Percentiles rank a stretch among this genome's conserved stretches.
These are phyloP conservation scores for Microbotryomycetes sp. DNA, from an alignment of 1,284 basidiomycete genomes.

Conservation along the genomic window DNA sequence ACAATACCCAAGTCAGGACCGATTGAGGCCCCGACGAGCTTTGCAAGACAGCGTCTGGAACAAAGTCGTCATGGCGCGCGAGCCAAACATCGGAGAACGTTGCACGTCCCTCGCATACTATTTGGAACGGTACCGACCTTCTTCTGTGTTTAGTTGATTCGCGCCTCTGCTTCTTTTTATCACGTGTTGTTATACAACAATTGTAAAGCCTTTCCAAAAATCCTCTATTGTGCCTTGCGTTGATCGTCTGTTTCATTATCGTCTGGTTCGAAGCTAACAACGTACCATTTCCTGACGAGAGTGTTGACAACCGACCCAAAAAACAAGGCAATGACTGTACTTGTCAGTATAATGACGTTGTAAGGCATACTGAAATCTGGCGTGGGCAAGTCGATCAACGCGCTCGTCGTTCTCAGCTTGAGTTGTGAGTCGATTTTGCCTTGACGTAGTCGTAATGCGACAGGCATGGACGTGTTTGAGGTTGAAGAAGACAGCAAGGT, in stretches of 20 bases:
- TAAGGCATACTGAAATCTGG: constrained; percentile 99
- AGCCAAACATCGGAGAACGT: too few relatives aligned
- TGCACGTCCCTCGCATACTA: too few relatives aligned
- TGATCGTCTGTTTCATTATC: too few relatives aligned
- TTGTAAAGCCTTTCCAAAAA: too few relatives aligned
- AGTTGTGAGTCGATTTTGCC: constrained; percentile 49
- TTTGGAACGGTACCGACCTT: too few relatives aligned
- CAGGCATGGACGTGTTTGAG: constrained; percentile 25
- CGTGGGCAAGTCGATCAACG: constrained; percentile 83
- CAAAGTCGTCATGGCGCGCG: too few relatives aligned
- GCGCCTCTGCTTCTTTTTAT: too few relatives aligned
- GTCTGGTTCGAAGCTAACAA: constrained; percentile 36
- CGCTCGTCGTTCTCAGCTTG: constrained; percentile 54
- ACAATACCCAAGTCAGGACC: neutral
- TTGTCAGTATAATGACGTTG: constrained; percentile 95
- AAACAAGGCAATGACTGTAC: constrained; percentile 80
- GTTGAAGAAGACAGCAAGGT: constrained; percentile 47
- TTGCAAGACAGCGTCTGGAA: too few relatives aligned
- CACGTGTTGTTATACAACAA: too few relatives aligned
- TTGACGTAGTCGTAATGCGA: neutral
- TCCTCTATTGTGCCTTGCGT: too few relatives aligned
- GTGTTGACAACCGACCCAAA: constrained; percentile 89
- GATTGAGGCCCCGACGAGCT: neutral
- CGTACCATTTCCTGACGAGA: constrained; percentile 68
- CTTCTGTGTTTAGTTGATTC: too few relatives aligned